Evolutionary conservation across 1,139 yeast genomes (phyloP).

Genomic region (Kodamaea plutei): DNA sequence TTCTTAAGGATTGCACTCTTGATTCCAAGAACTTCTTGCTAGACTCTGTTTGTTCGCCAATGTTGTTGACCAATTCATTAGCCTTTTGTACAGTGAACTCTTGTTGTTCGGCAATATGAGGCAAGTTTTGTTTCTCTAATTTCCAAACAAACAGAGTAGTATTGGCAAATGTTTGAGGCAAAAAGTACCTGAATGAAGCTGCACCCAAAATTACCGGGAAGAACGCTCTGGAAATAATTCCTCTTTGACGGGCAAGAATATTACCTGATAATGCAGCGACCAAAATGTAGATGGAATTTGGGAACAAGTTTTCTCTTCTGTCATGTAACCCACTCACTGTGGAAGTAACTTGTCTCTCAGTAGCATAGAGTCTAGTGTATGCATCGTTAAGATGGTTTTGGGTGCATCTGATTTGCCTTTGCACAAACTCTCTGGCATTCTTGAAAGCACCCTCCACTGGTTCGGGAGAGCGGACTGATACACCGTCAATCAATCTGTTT

Average conservation of each 20-base stretch:
- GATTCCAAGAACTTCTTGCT: conserved; percentile 38
- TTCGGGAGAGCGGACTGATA: conserved; percentile 52
- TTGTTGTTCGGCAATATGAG: conserved; percentile 67
- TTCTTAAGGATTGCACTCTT: conserved; percentile 43
- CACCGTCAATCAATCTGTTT: conserved; percentile 51
- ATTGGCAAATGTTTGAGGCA: conserved; percentile 75
- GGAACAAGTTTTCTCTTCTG: conserved; percentile 69
- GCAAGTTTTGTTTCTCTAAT: conserved; percentile 61
- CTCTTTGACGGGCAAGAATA: conserved; percentile 71
- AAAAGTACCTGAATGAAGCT: conserved; percentile 65
- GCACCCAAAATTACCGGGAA: conserved; percentile 68
- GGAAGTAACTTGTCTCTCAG: conserved; percentile 63
- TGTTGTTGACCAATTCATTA: conserved; percentile 40
- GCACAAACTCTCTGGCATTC: conserved; percentile 37
- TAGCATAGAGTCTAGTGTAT: conserved; percentile 50
- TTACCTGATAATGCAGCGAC: conserved; percentile 82
- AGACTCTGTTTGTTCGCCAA: conserved; percentile 35
- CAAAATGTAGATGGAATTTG: conserved; percentile 67
- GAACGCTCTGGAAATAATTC: conserved; percentile 50
- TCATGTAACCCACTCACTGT: conserved; percentile 70
- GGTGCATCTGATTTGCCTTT: conserved; percentile 13
- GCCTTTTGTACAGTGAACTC: conserved; percentile 42
- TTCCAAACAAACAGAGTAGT: conserved; percentile 60
- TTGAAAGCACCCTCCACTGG: conserved; percentile 48
- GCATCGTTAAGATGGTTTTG: conserved; percentile 27